Evolutionary conservation across 352 stramenopile species (phyloP), one percentile per base, ranked within the genome.

Genomic region (Thraustochytrium sp.): DNA sequence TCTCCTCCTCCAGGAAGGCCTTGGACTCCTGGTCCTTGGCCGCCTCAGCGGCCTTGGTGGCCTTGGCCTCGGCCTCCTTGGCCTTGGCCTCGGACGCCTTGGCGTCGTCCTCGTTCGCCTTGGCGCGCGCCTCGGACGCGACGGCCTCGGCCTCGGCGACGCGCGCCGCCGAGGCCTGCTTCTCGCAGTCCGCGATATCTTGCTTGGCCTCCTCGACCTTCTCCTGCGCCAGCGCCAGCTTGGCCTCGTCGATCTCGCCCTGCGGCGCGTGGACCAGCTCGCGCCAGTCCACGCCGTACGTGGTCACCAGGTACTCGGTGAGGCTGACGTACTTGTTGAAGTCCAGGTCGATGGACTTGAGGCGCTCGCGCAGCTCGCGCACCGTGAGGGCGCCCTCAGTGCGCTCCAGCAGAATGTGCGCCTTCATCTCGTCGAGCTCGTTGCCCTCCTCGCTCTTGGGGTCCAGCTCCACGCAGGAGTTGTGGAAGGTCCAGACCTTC

Each of bases 311-410:
- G 82, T 87, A 88, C 61, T 88, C 85, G n/a, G 44, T 80, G n/a
- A 88, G 54, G 29, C 68, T 86, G 29, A 88, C 75, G 23, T 76
- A 86, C 48, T 88, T 87, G 82, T 88, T 88, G 55, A 84, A 87
- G 59, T 88, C 85, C 3, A 88, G 75, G 85, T 88, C 85, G 34
- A 88, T 63, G 59, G 13, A 29, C 59, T 72, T 72, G 36, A 72
- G 76, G 29, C 51, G 48, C 18, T 42, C 55, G 29, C 85, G 82
- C 63, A 88, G 86, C 46, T 87, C 68, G 3, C 82, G 36, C 1
- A 88, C 85, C 9, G 85, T 88, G 3, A 88, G 46, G 5, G 82
- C 85, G 5, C 59, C 56, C 13, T 82, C 83, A 8, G 44, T 62
- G 46, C 73, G 56, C 46, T 85, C 82, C 36, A 85, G 63, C 5